phyloP scores from a whole-genome alignment of 2,329 filamentous ascomycete genomes.

The Hansfordia pulvinata region DNA sequence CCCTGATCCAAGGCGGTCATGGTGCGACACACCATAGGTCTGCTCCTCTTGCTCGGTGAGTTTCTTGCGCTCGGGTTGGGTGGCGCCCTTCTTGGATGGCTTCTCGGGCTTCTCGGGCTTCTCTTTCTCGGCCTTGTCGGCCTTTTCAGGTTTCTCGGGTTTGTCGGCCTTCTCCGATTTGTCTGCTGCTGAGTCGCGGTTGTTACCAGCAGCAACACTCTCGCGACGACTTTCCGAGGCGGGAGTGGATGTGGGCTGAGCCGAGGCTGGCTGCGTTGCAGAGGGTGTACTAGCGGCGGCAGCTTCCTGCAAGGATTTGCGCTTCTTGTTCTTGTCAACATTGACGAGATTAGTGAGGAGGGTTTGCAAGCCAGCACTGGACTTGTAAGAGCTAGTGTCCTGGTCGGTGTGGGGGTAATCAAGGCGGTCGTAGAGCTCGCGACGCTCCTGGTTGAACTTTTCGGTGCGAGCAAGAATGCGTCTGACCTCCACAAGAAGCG shows the following conservation, averaged over 20 bases:
- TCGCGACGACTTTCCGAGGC: slow-evolving; percentile 33
- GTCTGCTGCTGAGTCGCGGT: slow-evolving; percentile 36
- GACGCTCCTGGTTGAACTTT: slow-evolving; percentile 74
- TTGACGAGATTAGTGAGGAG: slow-evolving; percentile 72
- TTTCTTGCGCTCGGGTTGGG: slow-evolving; percentile 46
- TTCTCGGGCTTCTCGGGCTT: no score
- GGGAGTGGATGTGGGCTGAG: slow-evolving; percentile 24
- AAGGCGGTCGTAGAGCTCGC: slow-evolving; percentile 74
- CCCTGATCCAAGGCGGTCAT: slow-evolving; percentile 74
- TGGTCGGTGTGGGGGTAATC: slow-evolving; percentile 62
- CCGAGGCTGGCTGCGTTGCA: not conserved
- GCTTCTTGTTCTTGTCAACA: slow-evolving; percentile 81
- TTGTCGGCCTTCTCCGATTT: slow-evolving; percentile 24
- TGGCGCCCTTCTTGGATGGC: slow-evolving; percentile 34
- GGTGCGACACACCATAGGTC: slow-evolving; percentile 71
- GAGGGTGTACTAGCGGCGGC: not conserved
- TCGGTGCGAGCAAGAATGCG: slow-evolving; percentile 81
- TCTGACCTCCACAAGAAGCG: slow-evolving; percentile 77
- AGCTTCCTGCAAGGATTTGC: slow-evolving; percentile 38
- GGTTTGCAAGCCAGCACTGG: slow-evolving; percentile 64
- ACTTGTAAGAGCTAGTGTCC: slow-evolving; percentile 67
- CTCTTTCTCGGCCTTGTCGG: slow-evolving; percentile 22
- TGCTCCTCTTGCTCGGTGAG: slow-evolving; percentile 64
- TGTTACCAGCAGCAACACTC: slow-evolving; percentile 26
- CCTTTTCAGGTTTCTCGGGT: slow-evolving; percentile 21